Base-by-base conservation (phyloP, 2,329 filamentous ascomycete genomes). In the Purpureocillium takamizusanense region DNA sequence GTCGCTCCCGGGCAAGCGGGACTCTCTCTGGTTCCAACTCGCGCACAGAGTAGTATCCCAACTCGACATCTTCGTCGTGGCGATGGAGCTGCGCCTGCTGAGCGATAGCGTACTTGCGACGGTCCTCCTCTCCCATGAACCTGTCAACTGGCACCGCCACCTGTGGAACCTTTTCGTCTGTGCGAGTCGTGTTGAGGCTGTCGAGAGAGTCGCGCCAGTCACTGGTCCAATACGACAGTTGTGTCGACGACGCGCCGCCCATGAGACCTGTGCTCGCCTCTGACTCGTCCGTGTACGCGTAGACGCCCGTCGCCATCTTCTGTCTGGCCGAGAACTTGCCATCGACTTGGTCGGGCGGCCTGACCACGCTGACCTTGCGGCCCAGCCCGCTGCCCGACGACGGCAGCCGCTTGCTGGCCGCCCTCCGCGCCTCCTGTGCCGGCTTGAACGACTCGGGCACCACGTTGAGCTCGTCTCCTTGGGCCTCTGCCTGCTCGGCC, bases 391-490 rank as follows among this genome's bases (percentile, higher is more conserved):
- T 61, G 56, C 47, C 37, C 44, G 37, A 38, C 12, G 37, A 43
- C 29, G 52, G 53, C 38, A 46, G 45, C 12, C 49, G 47, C 39
- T 58, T 57, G 43, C 50, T 57, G 11, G 43, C 44, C 3, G 44
- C 53, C 45, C 55, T 51, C 25, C 59, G 61, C 8, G 74, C 76
- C 36, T 78, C 69, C 5, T 69, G 60, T 4, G 76, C 74, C 0
- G 70, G 70, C 40, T 74, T 76, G 65, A 95, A 95, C 0, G 86
- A 88, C 56, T 94, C 86, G 0, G 89, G 84, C 9, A 94, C 78
- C 36, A 95, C 76, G 49, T 95, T 95, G 40, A 95, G 74, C 47
- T 95, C 90, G 53, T 97, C 88, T 1, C 88, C 89, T 10, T 74
- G 71, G 34, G 80, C 73, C 52, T 84, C 79, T 13, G 90, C 88